phyloP scores from a whole-genome alignment of 1,139 yeast species.

The Scheffersomyces lignicola region DNA sequence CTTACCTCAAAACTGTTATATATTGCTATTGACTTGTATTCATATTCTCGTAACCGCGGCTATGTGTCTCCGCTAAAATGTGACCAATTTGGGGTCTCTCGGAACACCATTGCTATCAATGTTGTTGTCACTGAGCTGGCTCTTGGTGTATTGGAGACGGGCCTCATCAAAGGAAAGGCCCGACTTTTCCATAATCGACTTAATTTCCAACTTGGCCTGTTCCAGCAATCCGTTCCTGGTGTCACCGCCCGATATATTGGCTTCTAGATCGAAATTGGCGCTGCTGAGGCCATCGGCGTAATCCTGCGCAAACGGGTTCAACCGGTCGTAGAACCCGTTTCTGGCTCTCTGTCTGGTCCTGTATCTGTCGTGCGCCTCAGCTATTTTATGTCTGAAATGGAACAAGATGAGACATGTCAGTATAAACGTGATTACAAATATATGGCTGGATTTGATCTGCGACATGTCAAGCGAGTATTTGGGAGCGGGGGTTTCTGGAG shows the following conservation, averaged over 20 bases:
- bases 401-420: slow-evolving; percentile 16
- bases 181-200: slow-evolving; percentile 51
- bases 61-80: no score
- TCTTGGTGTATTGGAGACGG: slow-evolving; percentile 51
- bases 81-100: slow-evolving; percentile 39
- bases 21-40: no score
- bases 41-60: no score
- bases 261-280: slow-evolving; percentile 52
- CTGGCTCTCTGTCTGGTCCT: slow-evolving; percentile 23
- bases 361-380: slow-evolving; percentile 24
- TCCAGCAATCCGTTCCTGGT: slow-evolving; percentile 61
- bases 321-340: slow-evolving; percentile 14
- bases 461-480: no score
- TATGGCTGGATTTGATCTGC: slow-evolving; percentile 14
- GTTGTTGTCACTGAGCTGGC: slow-evolving; percentile 48
- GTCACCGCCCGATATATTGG: slow-evolving; percentile 51
- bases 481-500: no score
- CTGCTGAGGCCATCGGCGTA: slow-evolving; percentile 68
- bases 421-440: slow-evolving; percentile 13
- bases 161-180: slow-evolving; percentile 69
- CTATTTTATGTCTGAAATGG: slow-evolving; percentile 26
- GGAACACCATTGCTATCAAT: slow-evolving; percentile 50
- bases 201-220: slow-evolving; percentile 51
- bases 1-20: no score
- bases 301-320: slow-evolving; percentile 54